A percentile compares a stretch with the other conserved stretches of the same genome.
These are phyloP conservation scores for Toxoplasma gondii DNA, from an alignment of 169 alveolate genomes.

Conservation along the genomic window DNA sequence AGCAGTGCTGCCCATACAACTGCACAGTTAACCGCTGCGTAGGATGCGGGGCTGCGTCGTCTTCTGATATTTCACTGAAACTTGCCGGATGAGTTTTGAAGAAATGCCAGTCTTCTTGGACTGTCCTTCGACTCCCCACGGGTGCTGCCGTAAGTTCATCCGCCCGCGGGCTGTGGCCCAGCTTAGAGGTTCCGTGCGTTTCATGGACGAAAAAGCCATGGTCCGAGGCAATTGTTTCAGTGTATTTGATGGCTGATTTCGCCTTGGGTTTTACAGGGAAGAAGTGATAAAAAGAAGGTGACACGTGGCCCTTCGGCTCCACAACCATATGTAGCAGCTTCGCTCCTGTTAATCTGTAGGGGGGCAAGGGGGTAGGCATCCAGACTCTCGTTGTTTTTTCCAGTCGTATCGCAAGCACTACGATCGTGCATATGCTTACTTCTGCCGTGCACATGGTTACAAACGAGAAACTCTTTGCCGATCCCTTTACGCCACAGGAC, in stretches of 20 bases:
- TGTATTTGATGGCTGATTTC: not conserved
- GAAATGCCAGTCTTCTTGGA: not conserved
- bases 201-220: not conserved
- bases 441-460: too few species aligned
- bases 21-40: too few species aligned
- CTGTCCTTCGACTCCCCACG: not conserved
- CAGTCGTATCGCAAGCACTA: too few species aligned
- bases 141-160: not conserved
- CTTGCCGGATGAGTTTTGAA: not conserved
- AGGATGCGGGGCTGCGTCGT: too few species aligned
- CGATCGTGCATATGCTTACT: too few species aligned
- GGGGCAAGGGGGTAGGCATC: not conserved
- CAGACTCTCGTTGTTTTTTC: too few species aligned
- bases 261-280: not conserved
- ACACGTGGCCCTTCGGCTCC: not conserved
- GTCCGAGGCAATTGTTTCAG: not conserved
- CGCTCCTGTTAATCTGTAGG: not conserved
- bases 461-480: too few species aligned
- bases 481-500: too few species aligned
- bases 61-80: not conserved
- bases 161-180: not conserved
- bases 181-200: not conserved
- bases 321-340: conserved; percentile 14
- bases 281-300: not conserved
- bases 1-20: too few species aligned